Evolutionary conservation across 1,139 yeast species (phyloP).

Genomic region (Blastobotrys ciferrii): DNA sequence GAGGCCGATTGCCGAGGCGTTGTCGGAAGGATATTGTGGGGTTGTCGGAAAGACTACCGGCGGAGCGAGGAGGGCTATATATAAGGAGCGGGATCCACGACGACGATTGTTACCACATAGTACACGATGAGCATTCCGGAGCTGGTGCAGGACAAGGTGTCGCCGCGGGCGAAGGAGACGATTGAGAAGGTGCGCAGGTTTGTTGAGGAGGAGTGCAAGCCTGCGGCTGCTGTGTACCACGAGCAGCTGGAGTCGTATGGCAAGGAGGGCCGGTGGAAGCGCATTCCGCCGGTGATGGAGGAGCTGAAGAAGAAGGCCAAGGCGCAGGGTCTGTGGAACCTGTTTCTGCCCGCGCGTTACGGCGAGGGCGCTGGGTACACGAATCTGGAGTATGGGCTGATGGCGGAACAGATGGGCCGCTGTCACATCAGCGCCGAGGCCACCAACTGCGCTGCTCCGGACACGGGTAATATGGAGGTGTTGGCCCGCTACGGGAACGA

Average conservation of each 20-base stretch:
- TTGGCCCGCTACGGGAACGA: slow-evolving; percentile 58
- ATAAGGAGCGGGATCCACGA: not conserved
- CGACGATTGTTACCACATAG: not conserved
- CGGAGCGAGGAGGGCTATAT: not conserved
- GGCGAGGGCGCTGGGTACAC: slow-evolving; percentile 63
- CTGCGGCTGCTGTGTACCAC: slow-evolving; percentile 52
- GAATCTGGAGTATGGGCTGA: slow-evolving; percentile 65
- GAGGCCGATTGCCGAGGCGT: not conserved
- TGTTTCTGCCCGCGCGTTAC: slow-evolving; percentile 58
- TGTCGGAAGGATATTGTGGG: no score
- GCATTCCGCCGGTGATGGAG: slow-evolving; percentile 52
- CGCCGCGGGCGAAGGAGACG: slow-evolving; percentile 52
- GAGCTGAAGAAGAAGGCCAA: slow-evolving; percentile 55
- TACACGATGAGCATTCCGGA: slow-evolving; percentile 35
- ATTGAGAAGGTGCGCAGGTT: slow-evolving; percentile 52
- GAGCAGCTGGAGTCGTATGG: slow-evolving; percentile 40
- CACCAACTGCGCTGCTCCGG: slow-evolving; percentile 66
- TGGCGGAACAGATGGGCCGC: slow-evolving; percentile 68
- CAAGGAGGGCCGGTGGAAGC: slow-evolving; percentile 50
- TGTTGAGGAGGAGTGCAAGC: slow-evolving; percentile 59
- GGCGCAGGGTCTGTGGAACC: slow-evolving; percentile 61
- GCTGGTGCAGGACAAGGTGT: slow-evolving; percentile 41
- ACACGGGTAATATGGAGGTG: slow-evolving; percentile 75
- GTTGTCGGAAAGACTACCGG: not conserved
- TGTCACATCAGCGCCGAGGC: slow-evolving; percentile 59